phyloP scores from a whole-genome alignment of 495 filamentous ascomycete genomes.

The Pseudoneurospora amorphoporcata region DNA sequence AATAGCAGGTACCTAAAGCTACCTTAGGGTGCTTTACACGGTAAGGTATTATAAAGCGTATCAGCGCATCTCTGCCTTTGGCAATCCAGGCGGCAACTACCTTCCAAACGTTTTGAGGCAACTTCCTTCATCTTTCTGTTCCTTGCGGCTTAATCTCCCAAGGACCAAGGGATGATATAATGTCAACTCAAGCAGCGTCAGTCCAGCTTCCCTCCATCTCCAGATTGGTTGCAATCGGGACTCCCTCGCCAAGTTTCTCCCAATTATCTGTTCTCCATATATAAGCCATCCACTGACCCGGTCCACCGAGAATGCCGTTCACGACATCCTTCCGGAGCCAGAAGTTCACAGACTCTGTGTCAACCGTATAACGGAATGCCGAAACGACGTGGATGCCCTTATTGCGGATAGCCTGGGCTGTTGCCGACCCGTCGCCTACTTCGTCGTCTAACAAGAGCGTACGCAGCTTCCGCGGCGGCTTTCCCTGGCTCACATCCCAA shows the following conservation, averaged over 20 bases:
- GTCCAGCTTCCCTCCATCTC: too few relatives aligned
- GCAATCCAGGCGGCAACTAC: too few relatives aligned
- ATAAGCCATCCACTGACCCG: constrained; percentile 14
- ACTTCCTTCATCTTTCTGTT: too few relatives aligned
- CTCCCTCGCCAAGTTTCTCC: not conserved
- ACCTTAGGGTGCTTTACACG: too few relatives aligned
- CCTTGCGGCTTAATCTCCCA: too few relatives aligned
- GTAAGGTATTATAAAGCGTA: too few relatives aligned
- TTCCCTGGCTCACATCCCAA: constrained; percentile 7
- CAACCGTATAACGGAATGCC: constrained; percentile 14
- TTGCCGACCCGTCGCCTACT: not conserved
- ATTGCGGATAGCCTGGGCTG: constrained; percentile 3
- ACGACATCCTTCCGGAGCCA: constrained; percentile 23
- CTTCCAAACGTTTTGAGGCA: too few relatives aligned
- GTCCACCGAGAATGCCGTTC: constrained; percentile 5
- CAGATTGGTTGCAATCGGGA: not conserved
- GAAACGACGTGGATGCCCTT: constrained; percentile 17
- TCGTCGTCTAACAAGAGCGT: constrained; percentile 12
- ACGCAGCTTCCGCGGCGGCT: not conserved
- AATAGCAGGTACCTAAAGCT: too few relatives aligned
- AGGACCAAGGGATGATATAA: too few relatives aligned
- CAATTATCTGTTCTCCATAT: constrained; percentile 12
- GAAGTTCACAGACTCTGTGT: constrained; percentile 15
- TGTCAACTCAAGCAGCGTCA: too few relatives aligned
- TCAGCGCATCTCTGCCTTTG: too few relatives aligned